These are phyloP conservation scores for Plasmodium cynomolgi DNA, from an alignment of 169 alveolate genomes.

Conservation along the genomic window DNA sequence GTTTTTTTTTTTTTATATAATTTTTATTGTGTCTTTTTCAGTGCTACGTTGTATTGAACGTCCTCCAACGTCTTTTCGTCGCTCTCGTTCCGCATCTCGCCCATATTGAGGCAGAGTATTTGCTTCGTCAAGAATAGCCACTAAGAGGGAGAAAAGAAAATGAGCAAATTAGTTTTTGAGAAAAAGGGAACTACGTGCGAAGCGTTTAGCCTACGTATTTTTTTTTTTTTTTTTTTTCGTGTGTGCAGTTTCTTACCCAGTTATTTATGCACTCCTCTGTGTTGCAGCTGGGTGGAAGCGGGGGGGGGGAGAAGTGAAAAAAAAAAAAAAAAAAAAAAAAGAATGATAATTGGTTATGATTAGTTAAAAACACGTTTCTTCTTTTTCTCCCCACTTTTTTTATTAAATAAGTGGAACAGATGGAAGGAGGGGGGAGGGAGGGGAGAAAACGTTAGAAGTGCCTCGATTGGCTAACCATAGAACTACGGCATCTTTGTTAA, in stretches of 20 bases:
- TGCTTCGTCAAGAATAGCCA: slow-evolving; percentile 71
- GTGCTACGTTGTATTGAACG: slow-evolving; percentile 30
- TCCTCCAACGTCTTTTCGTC: slow-evolving; percentile 62
- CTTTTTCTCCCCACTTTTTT: not conserved
- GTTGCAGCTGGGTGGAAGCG: slow-evolving; percentile 11
- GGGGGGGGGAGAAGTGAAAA: not conserved
- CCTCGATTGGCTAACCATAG: slow-evolving; percentile 22
- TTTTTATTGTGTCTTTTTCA: not conserved
- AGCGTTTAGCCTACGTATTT: not conserved
- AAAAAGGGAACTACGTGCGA: not conserved
- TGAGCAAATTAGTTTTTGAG: not conserved
- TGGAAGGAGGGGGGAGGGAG: not conserved
- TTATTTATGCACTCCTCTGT: slow-evolving; percentile 61
- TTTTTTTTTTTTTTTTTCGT: not conserved
- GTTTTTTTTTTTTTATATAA: not conserved
- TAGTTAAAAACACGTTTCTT: not conserved
- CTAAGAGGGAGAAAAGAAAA: not conserved
- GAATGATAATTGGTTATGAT: not conserved
- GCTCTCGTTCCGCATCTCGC: slow-evolving; percentile 55
- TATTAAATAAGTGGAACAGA: not conserved
- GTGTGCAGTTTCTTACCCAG: slow-evolving; percentile 27
- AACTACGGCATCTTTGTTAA: slow-evolving; percentile 48
- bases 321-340: not conserved
- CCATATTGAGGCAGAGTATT: slow-evolving; percentile 60
- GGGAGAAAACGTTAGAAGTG: not conserved